Evolutionary conservation across 345 rosid species (phyloP).

Genomic region (Eutrema yunnanense): DNA sequence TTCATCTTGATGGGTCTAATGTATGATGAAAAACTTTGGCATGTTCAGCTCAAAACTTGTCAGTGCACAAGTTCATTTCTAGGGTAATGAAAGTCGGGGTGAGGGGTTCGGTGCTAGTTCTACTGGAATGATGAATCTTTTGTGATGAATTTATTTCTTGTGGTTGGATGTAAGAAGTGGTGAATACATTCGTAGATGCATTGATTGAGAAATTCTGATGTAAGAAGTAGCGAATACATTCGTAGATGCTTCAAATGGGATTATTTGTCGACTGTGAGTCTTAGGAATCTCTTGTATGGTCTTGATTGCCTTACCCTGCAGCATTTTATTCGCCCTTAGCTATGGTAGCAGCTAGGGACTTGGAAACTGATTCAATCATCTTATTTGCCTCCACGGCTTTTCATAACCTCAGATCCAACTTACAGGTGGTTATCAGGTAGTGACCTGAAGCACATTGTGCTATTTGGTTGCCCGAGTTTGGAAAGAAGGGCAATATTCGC

Average conservation of each 20-base stretch:
- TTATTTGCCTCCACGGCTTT: not conserved
- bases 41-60: not conserved
- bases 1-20: not conserved
- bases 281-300: not conserved
- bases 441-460: conserved; percentile 55
- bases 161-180: not conserved
- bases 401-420: conserved; percentile 19
- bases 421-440: conserved; percentile 78
- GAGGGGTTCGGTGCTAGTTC: not conserved
- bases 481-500: conserved; percentile 41
- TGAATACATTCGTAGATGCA: too few relatives aligned
- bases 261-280: not conserved
- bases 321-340: not conserved
- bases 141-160: not conserved
- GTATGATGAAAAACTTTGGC: not conserved
- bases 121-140: not conserved
- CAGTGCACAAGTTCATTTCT: not conserved
- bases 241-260: not conserved
- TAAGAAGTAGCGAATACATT: not conserved
- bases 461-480: conserved; percentile 70
- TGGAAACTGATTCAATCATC: not conserved
- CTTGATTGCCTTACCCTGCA: not conserved
- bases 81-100: not conserved
- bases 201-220: not conserved
- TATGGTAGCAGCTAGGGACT: not conserved